Evolutionary conservation across 208 protist species (phyloP).

Genomic region (Leishmania amazonensis): DNA sequence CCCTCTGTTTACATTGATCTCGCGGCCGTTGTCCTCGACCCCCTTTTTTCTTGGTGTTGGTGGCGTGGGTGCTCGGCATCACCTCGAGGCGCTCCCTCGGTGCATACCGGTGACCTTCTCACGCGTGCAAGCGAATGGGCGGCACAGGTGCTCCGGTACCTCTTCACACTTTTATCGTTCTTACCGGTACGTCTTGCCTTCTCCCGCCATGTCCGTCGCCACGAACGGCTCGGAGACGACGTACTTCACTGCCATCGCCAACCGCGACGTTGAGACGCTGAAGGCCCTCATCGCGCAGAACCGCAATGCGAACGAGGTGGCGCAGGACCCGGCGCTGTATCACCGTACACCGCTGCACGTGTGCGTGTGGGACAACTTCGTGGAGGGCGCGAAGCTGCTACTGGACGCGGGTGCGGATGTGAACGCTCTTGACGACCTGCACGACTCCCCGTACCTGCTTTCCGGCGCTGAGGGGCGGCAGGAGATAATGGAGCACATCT

Average conservation of each 20-base stretch:
- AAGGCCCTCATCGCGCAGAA: slow-evolving; percentile 33
- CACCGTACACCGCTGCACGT: slow-evolving; percentile 55
- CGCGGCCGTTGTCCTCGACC: background rate
- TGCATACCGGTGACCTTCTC: background rate
- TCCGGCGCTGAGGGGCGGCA: slow-evolving; percentile 43
- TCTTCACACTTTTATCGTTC: background rate
- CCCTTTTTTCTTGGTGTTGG: background rate
- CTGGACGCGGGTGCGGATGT: slow-evolving; percentile 55
- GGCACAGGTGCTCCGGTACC: background rate
- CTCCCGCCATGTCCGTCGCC: slow-evolving; percentile 1
- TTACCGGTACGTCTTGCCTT: background rate
- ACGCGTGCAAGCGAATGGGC: background rate
- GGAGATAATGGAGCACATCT: slow-evolving; percentile 55
- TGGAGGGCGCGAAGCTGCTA: slow-evolving; percentile 45
- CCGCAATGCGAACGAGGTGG: slow-evolving; percentile 40
- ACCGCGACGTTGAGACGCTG: slow-evolving; percentile 28
- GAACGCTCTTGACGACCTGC: slow-evolving; percentile 53
- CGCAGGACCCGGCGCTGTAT: slow-evolving; percentile 28
- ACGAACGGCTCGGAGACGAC: slow-evolving; percentile 6
- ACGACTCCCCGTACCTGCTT: slow-evolving; percentile 63
- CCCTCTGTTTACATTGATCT: background rate
- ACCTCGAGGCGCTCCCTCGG: background rate
- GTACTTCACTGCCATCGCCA: slow-evolving; percentile 46
- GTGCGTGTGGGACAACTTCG: slow-evolving; percentile 53
- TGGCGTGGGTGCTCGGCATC: background rate